Base-by-base conservation (phyloP, 306 rosid genomes). In the Vigna reflexopilosa region DNA sequence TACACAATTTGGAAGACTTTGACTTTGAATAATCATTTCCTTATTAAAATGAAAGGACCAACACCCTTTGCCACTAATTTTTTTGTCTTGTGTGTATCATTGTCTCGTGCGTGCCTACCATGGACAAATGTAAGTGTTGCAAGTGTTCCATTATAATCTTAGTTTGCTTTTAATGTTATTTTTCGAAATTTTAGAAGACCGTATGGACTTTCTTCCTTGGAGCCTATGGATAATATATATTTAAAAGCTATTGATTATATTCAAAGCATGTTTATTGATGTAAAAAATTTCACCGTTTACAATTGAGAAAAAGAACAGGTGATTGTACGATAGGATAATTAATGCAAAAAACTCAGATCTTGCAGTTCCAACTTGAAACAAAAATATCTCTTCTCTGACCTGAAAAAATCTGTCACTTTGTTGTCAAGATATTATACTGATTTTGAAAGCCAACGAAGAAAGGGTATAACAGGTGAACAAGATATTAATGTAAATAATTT, bases 181-280 rank as follows among this genome's bases (percentile, higher is more conserved):
- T 77, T 77, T 54, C 16, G 20, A 15, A 56, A 52, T 17, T 47
- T 36, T 45, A 8, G 19, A 44, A 14, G 36, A 20, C 59, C 20
- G 7, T 61, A 6, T 58, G 28, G 71, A 67, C 62, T 17, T 75
- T 73, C 67, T 5, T 75, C 57, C 38, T 48, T 38, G 64, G 58
- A 26, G 22, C 19, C 24, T 9, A 6, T 42, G 52, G 55, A 44
- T 36, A 58, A 68, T 68, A 8, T 22, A 22, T 68, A 67, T 73
- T 73, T 77, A 77, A 77, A n/a, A 70, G 47, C 20, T 54, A 26
- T 26, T 42, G 45, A 76, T 62, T 40, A 28, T 36, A 69, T 59
- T 59, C 73, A 38, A 47, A 51, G 38, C 24, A 26, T 59, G 1
- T 44, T 58, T 69, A 49, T 61, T 51, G 36, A 44, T 28, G 45